Base-by-base conservation (phyloP, 2,329 filamentous ascomycete species). In the Dryadomyces sulphureus region DNA sequence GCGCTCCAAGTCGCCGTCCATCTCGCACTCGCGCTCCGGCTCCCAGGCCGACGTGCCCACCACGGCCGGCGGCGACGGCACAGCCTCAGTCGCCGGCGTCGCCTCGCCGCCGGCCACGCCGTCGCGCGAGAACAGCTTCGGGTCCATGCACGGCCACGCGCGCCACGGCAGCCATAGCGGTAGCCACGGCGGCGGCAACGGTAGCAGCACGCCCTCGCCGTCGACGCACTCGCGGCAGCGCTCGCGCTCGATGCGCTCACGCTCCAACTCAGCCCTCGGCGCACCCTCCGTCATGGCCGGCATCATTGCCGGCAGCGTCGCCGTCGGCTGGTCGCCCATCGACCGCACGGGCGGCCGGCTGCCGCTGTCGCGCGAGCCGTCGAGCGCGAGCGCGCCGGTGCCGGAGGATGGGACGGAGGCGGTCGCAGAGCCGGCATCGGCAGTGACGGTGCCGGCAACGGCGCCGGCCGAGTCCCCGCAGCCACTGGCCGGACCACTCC, bases 221-320 rank as follows among this genome's bases (percentile, higher is more conserved):
- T 77, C 69, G n/a, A n/a, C n/a, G 5, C 75, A 80, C 56, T 70
- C 76, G 47, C 68, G 82, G 43, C 74, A 69, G 46, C 75, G 82
- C 44, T 84, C 81, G 43, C 70, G 79, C 53, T 54, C 52, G 5
- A 52, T 52, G 54, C 69, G 79, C 49, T 79, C 77, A 47, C 66
- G 79, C 48, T 76, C 73, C 36, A 81, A 81, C 60, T 87, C 82
- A 24, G 81, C 81, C 2, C 69, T 89, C 11, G 83, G 79, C 11
- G 81, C 83, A 2, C 79, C 82, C 2, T 79, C 80, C 7, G 83
- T 87, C 50, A 88, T 88, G 84, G 81, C 84, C n/a, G 84, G 84
- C 50, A 81, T 89, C 48, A 77, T 89, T 43, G 84, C 83, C 8
- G 84, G 82, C 38, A 81, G 80, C 56, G 75, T 89, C 30, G 83